Conservation (phyloP, 345 rosid genomes). For the Cardiospermum halicacabum region DNA sequence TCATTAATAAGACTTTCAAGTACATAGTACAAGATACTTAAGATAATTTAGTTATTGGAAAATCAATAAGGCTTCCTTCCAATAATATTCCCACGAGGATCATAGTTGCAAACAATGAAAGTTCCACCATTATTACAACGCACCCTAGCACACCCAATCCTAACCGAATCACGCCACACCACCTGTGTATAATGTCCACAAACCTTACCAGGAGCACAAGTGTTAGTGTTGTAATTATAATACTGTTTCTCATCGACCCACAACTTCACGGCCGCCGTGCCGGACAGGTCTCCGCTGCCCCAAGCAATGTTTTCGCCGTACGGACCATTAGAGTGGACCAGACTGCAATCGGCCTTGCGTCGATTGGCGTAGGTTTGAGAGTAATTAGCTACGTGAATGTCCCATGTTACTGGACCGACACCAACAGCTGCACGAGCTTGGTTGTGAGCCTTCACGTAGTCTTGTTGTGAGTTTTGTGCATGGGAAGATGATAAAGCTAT, state of each 20-base stretch:
- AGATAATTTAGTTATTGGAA: too few relatives aligned
- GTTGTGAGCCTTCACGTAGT: conserved; percentile 47
- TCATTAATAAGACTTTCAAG: too few relatives aligned
- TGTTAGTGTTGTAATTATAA: conserved; percentile 43
- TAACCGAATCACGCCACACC: conserved; percentile 56
- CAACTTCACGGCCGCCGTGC: conserved; percentile 39
- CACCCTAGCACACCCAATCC: conserved; percentile 62
- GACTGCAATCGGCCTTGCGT: conserved; percentile 30
- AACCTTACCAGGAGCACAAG: conserved; percentile 36
- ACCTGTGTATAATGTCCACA: conserved; percentile 74
- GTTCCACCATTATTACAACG: conserved; percentile 44
- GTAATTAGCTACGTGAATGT: conserved; percentile 34
- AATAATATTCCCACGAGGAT: conserved; percentile 47
- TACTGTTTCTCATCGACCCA: conserved; percentile 49
- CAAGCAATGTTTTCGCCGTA: conserved; percentile 66
- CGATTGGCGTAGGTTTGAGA: conserved; percentile 39
- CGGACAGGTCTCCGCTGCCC: conserved; percentile 34
- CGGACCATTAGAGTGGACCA: conserved; percentile 50
- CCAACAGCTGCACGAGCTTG: conserved; percentile 35
- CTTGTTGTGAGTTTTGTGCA: conserved; percentile 32
- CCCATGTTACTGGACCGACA: conserved; percentile 44
- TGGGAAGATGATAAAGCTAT: not conserved
- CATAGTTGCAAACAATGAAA: conserved; percentile 52
- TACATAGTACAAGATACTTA: too few relatives aligned
- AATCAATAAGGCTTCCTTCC: conserved; percentile 36